Evolutionary conservation across 192 early-diverging fungal species (phyloP).

Genomic region (Backusella australiensis): DNA sequence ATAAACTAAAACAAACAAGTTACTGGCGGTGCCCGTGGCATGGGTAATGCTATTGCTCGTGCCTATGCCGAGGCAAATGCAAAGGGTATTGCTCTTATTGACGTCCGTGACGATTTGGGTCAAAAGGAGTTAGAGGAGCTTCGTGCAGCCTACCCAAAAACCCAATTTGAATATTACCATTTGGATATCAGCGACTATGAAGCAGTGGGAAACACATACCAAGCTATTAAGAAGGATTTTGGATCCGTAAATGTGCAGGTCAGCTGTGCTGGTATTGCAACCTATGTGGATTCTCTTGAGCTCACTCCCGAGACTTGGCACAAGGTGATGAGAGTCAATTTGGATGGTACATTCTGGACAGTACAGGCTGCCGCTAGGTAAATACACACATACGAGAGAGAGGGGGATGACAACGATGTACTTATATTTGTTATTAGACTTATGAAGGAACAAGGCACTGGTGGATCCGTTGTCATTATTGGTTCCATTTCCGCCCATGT

Average conservation of each 20-base stretch:
- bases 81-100: constrained; percentile 12
- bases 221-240: constrained; percentile 7
- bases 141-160: neutral
- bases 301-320: constrained; percentile 19
- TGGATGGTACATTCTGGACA: constrained; percentile 25
- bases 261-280: constrained; percentile 23
- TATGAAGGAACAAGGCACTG: neutral
- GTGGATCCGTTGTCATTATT: constrained; percentile 32
- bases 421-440: neutral
- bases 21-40: constrained; percentile 13
- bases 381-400: neutral
- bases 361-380: constrained; percentile 30
- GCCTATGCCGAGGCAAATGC: constrained; percentile 12
- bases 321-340: constrained; percentile 23
- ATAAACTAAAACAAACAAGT: neutral
- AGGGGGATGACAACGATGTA: neutral
- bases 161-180: constrained; percentile 17
- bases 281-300: constrained; percentile 11
- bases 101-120: constrained; percentile 17
- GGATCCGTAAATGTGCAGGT: constrained; percentile 17
- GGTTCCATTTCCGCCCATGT: constrained; percentile 34
- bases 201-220: constrained; percentile 4
- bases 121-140: constrained; percentile 6
- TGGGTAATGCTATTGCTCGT: constrained; percentile 22
- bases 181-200: constrained; percentile 15